These are phyloP conservation scores for Hypomyces perniciosus DNA, from an alignment of 2,329 filamentous ascomycete species.

Conservation along the genomic window DNA sequence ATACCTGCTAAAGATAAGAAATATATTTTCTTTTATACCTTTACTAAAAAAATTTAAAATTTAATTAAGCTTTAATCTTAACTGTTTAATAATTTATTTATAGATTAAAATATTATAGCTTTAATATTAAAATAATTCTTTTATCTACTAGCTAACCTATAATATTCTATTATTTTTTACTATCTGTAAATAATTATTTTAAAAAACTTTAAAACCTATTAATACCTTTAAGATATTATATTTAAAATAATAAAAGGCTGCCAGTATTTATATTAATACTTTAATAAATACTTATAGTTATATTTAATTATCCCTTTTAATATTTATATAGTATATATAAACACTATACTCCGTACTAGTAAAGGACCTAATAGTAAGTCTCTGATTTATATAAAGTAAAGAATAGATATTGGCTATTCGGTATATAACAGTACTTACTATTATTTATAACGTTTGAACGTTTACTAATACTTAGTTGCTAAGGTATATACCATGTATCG, in stretches of 20 bases:
- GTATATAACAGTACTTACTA: conserved; percentile 9
- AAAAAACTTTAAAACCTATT: conserved; percentile 44
- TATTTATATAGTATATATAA: conserved; percentile 20
- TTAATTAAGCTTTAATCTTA: conserved; percentile 23
- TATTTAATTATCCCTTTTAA: conserved; percentile 22
- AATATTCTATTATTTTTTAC: conserved; percentile 32
- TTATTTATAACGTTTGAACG: background rate
- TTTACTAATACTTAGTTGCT: background rate
- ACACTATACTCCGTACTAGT: conserved; percentile 46
- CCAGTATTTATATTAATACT: conserved; percentile 21
- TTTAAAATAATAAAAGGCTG: conserved; percentile 20
- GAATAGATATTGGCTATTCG: conserved; percentile 36
- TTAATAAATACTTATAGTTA: conserved; percentile 20
- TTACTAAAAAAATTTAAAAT: conserved; percentile 28
- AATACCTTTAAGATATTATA: conserved; percentile 20
- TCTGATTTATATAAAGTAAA: conserved; percentile 44
- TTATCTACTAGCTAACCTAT: conserved; percentile 31
- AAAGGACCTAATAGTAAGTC: conserved; percentile 42
- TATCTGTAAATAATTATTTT: conserved; percentile 38
- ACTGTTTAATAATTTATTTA: conserved; percentile 37
- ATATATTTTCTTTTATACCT: conserved; percentile 28
- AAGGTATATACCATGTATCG: conserved; percentile 31
- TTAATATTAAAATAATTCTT: conserved; percentile 45
- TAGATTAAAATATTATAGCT: conserved; percentile 50
- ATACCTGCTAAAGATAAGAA: conserved; percentile 9